Percentiles rank a stretch among this genome's conserved stretches.
These are phyloP conservation scores for Prunus dulcis DNA, from an alignment of 306 rosid species.

Conservation along the genomic window DNA sequence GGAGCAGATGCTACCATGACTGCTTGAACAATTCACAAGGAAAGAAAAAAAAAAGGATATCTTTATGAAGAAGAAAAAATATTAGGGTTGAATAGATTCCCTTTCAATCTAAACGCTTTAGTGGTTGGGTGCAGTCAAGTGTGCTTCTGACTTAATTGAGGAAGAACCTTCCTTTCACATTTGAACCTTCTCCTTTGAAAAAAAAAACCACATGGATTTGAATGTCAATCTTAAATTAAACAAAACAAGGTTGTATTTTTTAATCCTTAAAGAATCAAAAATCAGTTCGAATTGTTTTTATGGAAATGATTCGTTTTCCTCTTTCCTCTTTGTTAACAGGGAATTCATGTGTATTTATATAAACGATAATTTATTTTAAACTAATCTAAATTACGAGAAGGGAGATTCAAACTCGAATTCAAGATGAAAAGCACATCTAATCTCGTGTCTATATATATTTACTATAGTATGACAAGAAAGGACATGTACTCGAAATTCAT, in stretches of 20 bases:
- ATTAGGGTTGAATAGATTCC: constrained; percentile 29
- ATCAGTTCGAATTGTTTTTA: too few species aligned
- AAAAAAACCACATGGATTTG: background rate
- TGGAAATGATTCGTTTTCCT: background rate
- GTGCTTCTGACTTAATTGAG: constrained; percentile 21
- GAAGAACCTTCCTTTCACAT: constrained; percentile 19
- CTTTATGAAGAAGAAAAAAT: background rate
- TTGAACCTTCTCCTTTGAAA: background rate
- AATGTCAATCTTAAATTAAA: too few species aligned
- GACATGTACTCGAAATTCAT: background rate
- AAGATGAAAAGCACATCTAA: fast-evolving
- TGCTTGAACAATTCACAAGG: constrained; percentile 5
- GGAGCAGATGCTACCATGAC: constrained; percentile 5
- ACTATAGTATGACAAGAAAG: background rate
- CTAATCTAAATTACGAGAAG: too few species aligned
- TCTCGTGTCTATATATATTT: background rate
- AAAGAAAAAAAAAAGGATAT: background rate
- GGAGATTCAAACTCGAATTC: fast-evolving
- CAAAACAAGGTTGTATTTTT: too few species aligned
- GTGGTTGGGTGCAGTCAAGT: constrained; percentile 40
- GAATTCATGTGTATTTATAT: too few species aligned
- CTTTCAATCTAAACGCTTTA: constrained; percentile 27
- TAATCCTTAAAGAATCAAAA: too few species aligned
- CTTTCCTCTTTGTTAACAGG: background rate
- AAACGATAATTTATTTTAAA: too few species aligned